Conservation (phyloP, 306 rosid genomes). For the Arachis stenosperma region DNA sequence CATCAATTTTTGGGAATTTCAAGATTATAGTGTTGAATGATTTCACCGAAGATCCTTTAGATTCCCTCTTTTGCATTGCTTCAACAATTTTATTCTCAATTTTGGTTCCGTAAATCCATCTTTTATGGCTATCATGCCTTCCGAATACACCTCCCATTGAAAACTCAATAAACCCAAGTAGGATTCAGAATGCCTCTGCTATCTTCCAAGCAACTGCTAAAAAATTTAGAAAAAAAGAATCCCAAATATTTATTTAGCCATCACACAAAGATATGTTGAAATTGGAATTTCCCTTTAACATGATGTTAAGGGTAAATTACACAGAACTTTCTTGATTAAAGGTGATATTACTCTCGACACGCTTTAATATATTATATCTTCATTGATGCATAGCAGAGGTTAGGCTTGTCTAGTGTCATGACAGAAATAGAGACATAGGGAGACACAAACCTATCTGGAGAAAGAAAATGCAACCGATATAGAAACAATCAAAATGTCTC, state of each 20-base stretch:
- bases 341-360: too few species aligned
- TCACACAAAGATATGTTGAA: constrained; percentile 5
- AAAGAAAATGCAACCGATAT: too few species aligned
- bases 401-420: too few species aligned
- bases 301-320: too few species aligned
- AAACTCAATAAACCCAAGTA: constrained; percentile 33
- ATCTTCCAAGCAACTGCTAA: constrained; percentile 27
- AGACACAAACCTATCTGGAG: too few species aligned
- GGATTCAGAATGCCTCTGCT: constrained; percentile 32
- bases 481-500: too few species aligned
- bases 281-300: background rate
- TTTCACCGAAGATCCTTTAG: constrained; percentile 66
- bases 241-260: background rate
- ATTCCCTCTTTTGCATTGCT: constrained; percentile 69
- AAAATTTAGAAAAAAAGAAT: background rate
- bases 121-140: constrained; percentile 48
- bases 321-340: too few species aligned
- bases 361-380: too few species aligned
- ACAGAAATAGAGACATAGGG: too few species aligned
- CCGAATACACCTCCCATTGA: constrained; percentile 75
- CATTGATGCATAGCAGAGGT: too few species aligned
- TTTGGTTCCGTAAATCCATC: constrained; percentile 60
- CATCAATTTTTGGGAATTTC: constrained; percentile 92
- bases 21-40: constrained; percentile 83
- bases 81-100: constrained; percentile 84